Evolutionary conservation across 2,329 filamentous ascomycete genomes (phyloP).

Genomic region (Fusarium sulawesiense): DNA sequence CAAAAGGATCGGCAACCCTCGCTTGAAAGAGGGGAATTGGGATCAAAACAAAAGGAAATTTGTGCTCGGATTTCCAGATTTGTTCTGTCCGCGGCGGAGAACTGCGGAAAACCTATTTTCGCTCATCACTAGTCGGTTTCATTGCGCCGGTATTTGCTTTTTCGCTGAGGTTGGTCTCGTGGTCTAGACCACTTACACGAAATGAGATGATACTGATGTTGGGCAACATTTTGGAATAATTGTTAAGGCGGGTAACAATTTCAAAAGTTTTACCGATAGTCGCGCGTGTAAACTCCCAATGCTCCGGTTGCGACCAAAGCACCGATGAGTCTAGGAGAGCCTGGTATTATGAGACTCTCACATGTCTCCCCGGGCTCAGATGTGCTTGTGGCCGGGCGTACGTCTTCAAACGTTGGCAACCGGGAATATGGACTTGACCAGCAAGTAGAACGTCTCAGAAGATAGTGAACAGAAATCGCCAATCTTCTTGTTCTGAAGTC

Average conservation of each 20-base stretch:
- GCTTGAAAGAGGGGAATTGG: slow-evolving; percentile 1
- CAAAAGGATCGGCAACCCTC: slow-evolving; percentile 31
- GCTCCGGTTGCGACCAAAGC: neutral
- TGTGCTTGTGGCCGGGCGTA: neutral
- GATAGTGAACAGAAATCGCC: neutral
- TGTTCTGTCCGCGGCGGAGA: slow-evolving; percentile 2
- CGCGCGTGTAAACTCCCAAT: slow-evolving; percentile 29
- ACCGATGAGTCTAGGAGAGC: neutral
- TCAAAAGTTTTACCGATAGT: slow-evolving; percentile 22
- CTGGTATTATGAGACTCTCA: neutral
- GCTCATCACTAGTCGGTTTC: slow-evolving; percentile 29
- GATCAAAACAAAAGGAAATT: slow-evolving; percentile 10
- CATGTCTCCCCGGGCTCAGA: neutral
- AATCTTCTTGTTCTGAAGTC: neutral
- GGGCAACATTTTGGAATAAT: slow-evolving; percentile 18
- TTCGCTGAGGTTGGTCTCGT: neutral
- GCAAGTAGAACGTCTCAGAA: too few species aligned
- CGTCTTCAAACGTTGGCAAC: neutral
- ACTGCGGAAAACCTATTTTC: neutral
- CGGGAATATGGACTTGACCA: neutral
- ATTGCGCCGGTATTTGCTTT: slow-evolving; percentile 23
- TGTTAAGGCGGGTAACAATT: slow-evolving; percentile 37
- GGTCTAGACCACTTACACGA: slow-evolving; percentile 16
- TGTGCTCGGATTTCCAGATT: slow-evolving; percentile 17
- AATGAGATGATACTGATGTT: slow-evolving; percentile 6